Base-by-base conservation (phyloP, 78 protist genomes). In the Speleostelium caveatum region DNA sequence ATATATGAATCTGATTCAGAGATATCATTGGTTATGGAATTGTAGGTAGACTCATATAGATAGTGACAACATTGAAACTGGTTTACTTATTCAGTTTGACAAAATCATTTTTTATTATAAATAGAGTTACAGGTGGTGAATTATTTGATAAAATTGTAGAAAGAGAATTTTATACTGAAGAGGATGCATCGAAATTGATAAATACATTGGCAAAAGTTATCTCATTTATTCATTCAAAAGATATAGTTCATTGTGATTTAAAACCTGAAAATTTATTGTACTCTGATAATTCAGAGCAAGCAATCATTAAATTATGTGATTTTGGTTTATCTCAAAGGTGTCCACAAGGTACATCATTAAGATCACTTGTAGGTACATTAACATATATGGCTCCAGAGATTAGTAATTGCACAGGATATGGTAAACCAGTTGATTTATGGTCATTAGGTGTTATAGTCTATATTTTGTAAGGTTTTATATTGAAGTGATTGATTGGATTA, bases 371-470 rank as follows among this genome's bases (percentile, higher is more conserved):
- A 56, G 94, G 94, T 4, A 77, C 94, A 32, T 26, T 67, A 1
- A 73, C 87, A 1, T 88, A 88, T 73, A 73, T 88, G 86, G 96
- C 98, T 28, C 98, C 98, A 17, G 98, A 96, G 56, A 93, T 96
- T 30, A 92, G 85, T 0, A 12, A 1, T 38, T 75, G 76, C 41
- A 62, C 65, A 2, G 97, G 96, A n/a, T 97, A 97, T 87, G 96
- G 95, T 60, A 89, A 66, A 60, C 86, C 79, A 42, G 96, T 88
- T 16, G 98, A 97, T 75, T 16, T 91, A 62, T 97, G 96, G 97
- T 35, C 91, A 53, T 24, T 94, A 0, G 98, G 98, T 60, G 97
- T 95, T 28, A 85, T 96, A 19, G 58, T 94, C 21, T 95, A 94
- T 94, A 94, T 95, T 16, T 74, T 96, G 55, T 72, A n/a, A n/a